A percentile compares a stretch with the other conserved stretches of the same genome.
phyloP scores from a whole-genome alignment of 2,329 filamentous ascomycete species.

The Akanthomyces muscarius region DNA sequence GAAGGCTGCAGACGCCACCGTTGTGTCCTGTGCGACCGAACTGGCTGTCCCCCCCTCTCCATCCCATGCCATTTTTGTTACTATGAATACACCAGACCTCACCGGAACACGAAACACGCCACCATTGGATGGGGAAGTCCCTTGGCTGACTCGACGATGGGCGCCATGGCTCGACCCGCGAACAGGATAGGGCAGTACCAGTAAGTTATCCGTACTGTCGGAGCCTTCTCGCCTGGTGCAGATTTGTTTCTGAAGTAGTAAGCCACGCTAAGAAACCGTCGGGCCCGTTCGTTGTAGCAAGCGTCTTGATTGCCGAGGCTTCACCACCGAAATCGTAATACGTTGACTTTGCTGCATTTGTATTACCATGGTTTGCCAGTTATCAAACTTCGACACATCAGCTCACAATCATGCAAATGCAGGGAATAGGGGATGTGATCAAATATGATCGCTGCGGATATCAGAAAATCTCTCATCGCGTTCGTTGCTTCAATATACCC shows the following conservation, averaged over 20 bases:
- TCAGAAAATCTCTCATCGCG: conserved; percentile 9
- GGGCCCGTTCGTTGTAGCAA: background rate
- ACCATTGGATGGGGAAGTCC: background rate
- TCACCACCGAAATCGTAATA: background rate
- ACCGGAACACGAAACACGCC: conserved; percentile 18
- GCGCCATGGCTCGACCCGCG: background rate
- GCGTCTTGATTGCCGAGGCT: background rate
- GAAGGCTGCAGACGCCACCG: background rate
- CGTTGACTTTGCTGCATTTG: background rate
- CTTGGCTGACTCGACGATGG: conserved; percentile 8
- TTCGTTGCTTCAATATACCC: background rate
- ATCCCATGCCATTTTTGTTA: background rate
- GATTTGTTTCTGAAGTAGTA: background rate
- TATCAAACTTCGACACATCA: background rate
- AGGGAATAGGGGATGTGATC: background rate
- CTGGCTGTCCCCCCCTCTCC: background rate
- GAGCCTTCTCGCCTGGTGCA: background rate
- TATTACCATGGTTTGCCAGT: background rate
- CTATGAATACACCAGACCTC: conserved; percentile 13
- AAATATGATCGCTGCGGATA: conserved; percentile 12
- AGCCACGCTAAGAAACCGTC: background rate
- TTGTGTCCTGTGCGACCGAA: background rate
- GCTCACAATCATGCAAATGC: background rate
- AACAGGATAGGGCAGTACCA: background rate
- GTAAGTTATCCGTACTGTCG: background rate